Evolutionary conservation across 257 asterid genomes (phyloP), one percentile per base, ranked within the genome.

Genomic region (Petunia secreta): DNA sequence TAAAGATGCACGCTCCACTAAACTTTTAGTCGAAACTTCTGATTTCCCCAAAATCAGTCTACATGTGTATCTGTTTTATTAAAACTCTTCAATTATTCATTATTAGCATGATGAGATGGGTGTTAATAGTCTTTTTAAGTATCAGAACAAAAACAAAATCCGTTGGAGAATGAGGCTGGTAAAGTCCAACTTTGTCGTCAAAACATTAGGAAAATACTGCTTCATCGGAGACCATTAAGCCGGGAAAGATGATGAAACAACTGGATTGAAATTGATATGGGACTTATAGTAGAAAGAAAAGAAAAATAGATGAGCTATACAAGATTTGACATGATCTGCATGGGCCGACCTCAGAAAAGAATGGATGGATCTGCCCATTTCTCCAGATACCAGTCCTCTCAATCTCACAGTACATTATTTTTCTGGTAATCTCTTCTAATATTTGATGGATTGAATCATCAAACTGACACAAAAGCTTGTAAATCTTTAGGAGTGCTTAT

Each of bases 1-100:
- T 48, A 71, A 71, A 48, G 60, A 48, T 69, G 43, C 43, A 46
- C 46, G 43, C 59, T 71, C 77, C 34, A 71, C 34, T 36, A 7
- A 46, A 69, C 58, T 69, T 46, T 2, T 25, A 9, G 9, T 69
- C 16, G n/a, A 44, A 69, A 44, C 9, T 44, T 44, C 16, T 63
- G 76, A 69, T 43, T 44, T 69, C n/a, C 76, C 59, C 58, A 69
- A 46, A 44, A 69, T 2, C 54, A 5, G 58, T 69, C 4, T 69
- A 37, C 10, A 4, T 16, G n/a, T 43, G n/a, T 43, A 43, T 69
- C 76, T 69, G 16, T 44, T 69, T 69, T 69, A 4, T 69, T 44
- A 44, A 69, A 1, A n/a, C 16, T 34, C 75, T 43, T 44, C 75
- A 8, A n/a, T 15, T n/a, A 54, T 68, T 68, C 8, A 15, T 4